Evolutionary conservation across 2,329 filamentous ascomycete genomes (phyloP), one percentile per base, ranked within the genome.

Genomic region (Tolypocladium nubicola): DNA sequence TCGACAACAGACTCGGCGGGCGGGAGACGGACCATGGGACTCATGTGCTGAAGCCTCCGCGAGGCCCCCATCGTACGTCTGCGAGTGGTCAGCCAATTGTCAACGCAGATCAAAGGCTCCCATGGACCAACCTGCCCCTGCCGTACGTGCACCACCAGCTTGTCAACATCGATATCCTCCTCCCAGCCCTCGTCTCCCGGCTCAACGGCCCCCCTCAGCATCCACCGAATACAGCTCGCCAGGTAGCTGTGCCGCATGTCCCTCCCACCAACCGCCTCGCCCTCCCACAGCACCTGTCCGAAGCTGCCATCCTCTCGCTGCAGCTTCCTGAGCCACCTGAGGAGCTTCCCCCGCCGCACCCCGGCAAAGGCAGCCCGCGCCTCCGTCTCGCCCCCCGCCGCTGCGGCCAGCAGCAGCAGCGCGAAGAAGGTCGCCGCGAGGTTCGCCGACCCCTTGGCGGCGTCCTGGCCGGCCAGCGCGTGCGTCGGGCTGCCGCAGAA

Each of bases 181-280:
- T 85, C 77, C 64, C 76, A 82, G 2, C 77, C 78, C 11, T 78
- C 75, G 16, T 80, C 76, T 0, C 76, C 79, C 33, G 75, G 73
- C 52, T 67, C 60, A n/a, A 78, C 68, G 26, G 79, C 77, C 0
- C 88, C 90, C 45, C 86, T 78, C 50, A 99, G 71, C 57, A 96
- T 88, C 83, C 89, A 96, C 43, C 94, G 79, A 38, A 96, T 85
- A 10, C 85, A 85, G 21, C 88, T 83, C 4, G 89, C 92, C 67
- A 91, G 85, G 70, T 94, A 96, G 64, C 90, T 94, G 68, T 93
- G 93, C 57, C 94, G 80, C 74, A 91, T 87, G 71, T 99, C 94
- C 57, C 83, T 81, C 0, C 90, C 90, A 0, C 93, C 93, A 40
- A 85, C 82, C n/a, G 93, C 66, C 66, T 72, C 63, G 68, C 77